Evolutionary conservation across 2,329 filamentous ascomycete species (phyloP), one percentile per base, ranked within the genome.

Genomic region (Sclerotinia subarctica): DNA sequence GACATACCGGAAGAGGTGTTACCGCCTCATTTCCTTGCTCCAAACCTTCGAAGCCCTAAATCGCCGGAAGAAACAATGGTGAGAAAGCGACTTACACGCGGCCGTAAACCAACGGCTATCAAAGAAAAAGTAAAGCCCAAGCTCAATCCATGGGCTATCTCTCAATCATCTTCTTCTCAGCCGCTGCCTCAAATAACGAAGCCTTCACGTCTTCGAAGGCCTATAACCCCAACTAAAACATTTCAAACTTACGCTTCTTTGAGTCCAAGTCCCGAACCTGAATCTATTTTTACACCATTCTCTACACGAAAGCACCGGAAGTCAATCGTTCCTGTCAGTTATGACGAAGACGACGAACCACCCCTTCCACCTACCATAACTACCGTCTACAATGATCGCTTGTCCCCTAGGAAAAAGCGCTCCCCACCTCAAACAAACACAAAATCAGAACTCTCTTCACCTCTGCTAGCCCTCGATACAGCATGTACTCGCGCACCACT

Each of bases 11-110:
- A 46, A 47, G 57, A 67, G n/a, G 42, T 71, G 42, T 62, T 73
- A 19, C 70, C 72, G 19, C 73, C 75, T 42, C n/a, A 51, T n/a
- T 64, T 65, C 21, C 49, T 67, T 13, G 57, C 66, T 65, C 60
- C 52, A 13, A 15, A 5, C 8, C 19, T 66, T 44, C 29, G 53
- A 10, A 47, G 42, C 13, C 64, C 56, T n/a, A 52, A 24, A 24
- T 68, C 35, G 21, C 62, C 62, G 26, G 46, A 32, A 35, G 26
- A 21, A 19, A n/a, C 13, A 13, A 19, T 32, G 4, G 13, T 35
- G 17, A 46, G 21, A 26, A 68, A 68, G n/a, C 63, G 53, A 24
- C 67, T 47, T 5, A 60, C n/a, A 38, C 29, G 59, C 8, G 59
- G 46, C 24, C 59, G 52, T 19, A 66, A 38, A 35, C 15, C 52